Percentiles rank a stretch among this genome's conserved stretches.
phyloP scores from a whole-genome alignment of 495 filamentous ascomycete genomes.

The Aspergillus campestris region DNA sequence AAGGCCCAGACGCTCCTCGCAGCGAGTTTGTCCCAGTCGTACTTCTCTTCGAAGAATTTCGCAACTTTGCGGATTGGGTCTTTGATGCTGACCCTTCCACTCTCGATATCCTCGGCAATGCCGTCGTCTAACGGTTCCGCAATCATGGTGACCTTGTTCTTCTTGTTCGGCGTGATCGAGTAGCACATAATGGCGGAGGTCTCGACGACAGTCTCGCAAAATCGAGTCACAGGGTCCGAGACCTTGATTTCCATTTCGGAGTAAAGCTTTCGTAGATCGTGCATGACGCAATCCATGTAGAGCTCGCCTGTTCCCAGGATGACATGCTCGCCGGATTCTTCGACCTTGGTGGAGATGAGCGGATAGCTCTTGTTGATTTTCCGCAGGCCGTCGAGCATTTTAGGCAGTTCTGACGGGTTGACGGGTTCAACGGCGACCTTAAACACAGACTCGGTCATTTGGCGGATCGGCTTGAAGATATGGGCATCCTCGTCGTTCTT shows the following conservation, averaged over 20 bases:
- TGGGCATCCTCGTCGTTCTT: slow-evolving; percentile 84
- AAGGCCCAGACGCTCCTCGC: slow-evolving; percentile 97
- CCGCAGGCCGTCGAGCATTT: slow-evolving; percentile 94
- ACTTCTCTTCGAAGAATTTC: slow-evolving; percentile 95
- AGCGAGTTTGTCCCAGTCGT: slow-evolving; percentile 93
- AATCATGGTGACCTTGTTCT: slow-evolving; percentile 98
- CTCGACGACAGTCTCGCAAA: slow-evolving; percentile 97
- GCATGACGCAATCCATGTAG: slow-evolving; percentile 98
- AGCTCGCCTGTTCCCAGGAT: slow-evolving; percentile 91
- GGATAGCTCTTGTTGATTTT: slow-evolving; percentile 98
- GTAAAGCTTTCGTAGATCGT: slow-evolving; percentile 86
- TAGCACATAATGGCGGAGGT: slow-evolving; percentile 97
- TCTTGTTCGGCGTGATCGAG: slow-evolving; percentile 95
- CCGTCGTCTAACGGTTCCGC: slow-evolving; percentile 91
- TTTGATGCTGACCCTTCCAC: slow-evolving; percentile 79
- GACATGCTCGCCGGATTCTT: slow-evolving; percentile 97
- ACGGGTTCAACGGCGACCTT: slow-evolving; percentile 98
- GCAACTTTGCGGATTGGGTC: slow-evolving; percentile 90
- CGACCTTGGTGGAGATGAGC: slow-evolving; percentile 90
- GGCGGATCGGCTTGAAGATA: slow-evolving; percentile 85
- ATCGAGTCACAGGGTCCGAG: slow-evolving; percentile 93
- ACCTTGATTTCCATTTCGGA: slow-evolving; percentile 99
- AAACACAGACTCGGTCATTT: slow-evolving; percentile 96
- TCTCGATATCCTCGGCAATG: slow-evolving; percentile 93
- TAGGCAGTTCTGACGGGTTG: slow-evolving; percentile 96